Evolutionary conservation across 2,329 filamentous ascomycete species (phyloP), one percentile per base, ranked within the genome.

Genomic region (Alternaria sp.): DNA sequence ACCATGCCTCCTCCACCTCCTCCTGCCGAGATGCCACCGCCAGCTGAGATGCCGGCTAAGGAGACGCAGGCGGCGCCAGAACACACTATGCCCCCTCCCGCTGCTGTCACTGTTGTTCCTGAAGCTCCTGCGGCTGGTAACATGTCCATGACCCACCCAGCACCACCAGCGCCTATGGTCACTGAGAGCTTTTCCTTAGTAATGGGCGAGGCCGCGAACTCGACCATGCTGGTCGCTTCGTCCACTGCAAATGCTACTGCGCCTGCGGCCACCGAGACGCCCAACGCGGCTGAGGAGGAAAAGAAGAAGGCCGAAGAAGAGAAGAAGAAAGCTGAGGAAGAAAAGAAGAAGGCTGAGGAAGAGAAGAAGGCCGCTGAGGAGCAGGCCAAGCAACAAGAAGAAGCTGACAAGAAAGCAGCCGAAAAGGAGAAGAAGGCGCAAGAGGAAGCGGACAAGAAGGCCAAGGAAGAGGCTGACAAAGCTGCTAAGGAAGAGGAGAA

Each of bases 141-240:
- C 27, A 22, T 30, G 14, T 27, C 46, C 30, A 43, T 53, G 38
- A 41, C 32, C 27, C 41, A 36, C 25, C 18, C 49, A 20, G 48
- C 53, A 56, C 60, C 60, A n/a, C 54, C 61, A 4, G 61, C 54
- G 12, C 45, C 62, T 30, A 55, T 44, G 16, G 62, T 57, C 16
- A 62, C 58, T 7, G 59, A 55, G 11, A 64, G 62, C n/a, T 64
- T 64, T 51, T 52, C 62, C 20, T 16, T 64, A 18, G 38, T 62
- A n/a, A 54, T 55, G 51, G 58, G 41, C 4, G 54, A 58, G 27
- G 61, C 58, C 40, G 58, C 44, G 2, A 5, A 53, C 18, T 25
- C 38, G 7, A 45, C 57, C 38, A 25, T n/a, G 11, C 20, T 22
- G 27, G 20, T 43, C 3, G 38, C 52, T 50, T 20, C 28, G 4